Evolutionary conservation across 495 filamentous ascomycete genomes (phyloP).

Genomic region (Astrothelium macrocarpum): DNA sequence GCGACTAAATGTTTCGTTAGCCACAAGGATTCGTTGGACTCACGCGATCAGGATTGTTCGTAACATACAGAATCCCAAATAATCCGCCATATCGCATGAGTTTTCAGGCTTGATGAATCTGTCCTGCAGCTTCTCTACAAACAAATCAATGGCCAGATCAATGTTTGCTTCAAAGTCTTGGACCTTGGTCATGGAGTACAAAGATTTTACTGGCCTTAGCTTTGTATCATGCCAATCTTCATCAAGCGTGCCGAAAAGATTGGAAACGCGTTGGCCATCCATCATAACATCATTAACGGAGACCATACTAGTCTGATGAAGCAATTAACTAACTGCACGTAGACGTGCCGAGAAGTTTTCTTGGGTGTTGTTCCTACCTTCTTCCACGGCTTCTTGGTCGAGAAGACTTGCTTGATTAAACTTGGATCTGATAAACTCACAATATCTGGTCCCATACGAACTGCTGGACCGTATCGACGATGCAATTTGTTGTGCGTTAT

Average conservation of each 20-base stretch:
- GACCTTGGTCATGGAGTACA: conserved; percentile 30
- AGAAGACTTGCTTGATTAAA: conserved; percentile 29
- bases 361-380: conserved; percentile 21
- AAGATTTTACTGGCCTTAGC: conserved; percentile 22
- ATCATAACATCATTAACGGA: conserved; percentile 26
- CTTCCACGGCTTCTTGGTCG: conserved; percentile 26
- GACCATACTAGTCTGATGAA: conserved; percentile 24
- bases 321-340: neutral
- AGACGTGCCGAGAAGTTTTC: neutral
- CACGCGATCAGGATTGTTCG: neutral
- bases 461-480: conserved; percentile 29
- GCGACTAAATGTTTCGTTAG: conserved; percentile 23
- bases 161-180: conserved; percentile 25
- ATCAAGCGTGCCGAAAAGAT: conserved; percentile 28
- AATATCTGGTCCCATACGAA: conserved; percentile 33
- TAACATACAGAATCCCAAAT: conserved; percentile 18
- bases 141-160: conserved; percentile 25
- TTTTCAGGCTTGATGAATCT: conserved; percentile 18
- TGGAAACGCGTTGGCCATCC: conserved; percentile 20
- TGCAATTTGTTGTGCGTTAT: conserved; percentile 16
- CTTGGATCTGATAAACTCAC: conserved; percentile 33
- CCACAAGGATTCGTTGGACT: neutral
- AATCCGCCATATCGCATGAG: conserved; percentile 22
- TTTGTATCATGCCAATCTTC: conserved; percentile 29
- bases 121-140: conserved; percentile 23